Base-by-base conservation (phyloP, 2,329 filamentous ascomycete genomes). In the Fusarium mangiferae region DNA sequence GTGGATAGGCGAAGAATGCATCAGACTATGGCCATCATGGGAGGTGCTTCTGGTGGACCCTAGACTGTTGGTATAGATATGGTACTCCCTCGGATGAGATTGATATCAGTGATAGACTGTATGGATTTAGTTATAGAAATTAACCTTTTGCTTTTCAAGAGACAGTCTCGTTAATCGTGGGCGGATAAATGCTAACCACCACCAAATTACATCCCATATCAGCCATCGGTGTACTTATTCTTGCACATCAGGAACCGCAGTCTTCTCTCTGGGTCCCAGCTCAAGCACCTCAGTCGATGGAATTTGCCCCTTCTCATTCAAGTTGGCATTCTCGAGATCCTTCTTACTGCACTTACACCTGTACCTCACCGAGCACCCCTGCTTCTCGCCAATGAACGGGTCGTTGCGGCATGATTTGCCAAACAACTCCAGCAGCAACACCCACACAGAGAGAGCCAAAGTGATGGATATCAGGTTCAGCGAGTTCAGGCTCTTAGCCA, bases 1-100 rank as follows among this genome's bases (percentile, higher is more conserved):
- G 82, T 90, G 56, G 90, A 92, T 78, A 82, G 90, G 46, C 82
- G 88, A 72, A 83, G 88, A 66, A 78, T 83, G 67, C 80, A 87
- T 56, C 88, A 91, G 83, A 80, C 85, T 49, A 84, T 85, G 64
- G 80, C 84, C 7, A 84, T 89, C 60, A 82, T 76, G 42, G 81
- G 73, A 17, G 81, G 63, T 52, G 80, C 68, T 55, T 61, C 48
- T 30, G 66, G 70, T 49, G 73, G 70, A 4, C 8, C 57, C 15
- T 74, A 52, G 39, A 28, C 42, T 33, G 18, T 35, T 57, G 24
- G 14, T 18, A 35, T 42, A n/a, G 39, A 13, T 15, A 35, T 33
- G 30, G 18, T 24, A 26, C 36, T 22, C 30, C 20, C 36, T 22
- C 30, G 22, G 35, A 28, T 14, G 22, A 64, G 33, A 72, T 28